Evolutionary conservation across 352 stramenopile species (phyloP), one percentile per base, ranked within the genome.

Genomic region (Globisporangium okanoganense): DNA sequence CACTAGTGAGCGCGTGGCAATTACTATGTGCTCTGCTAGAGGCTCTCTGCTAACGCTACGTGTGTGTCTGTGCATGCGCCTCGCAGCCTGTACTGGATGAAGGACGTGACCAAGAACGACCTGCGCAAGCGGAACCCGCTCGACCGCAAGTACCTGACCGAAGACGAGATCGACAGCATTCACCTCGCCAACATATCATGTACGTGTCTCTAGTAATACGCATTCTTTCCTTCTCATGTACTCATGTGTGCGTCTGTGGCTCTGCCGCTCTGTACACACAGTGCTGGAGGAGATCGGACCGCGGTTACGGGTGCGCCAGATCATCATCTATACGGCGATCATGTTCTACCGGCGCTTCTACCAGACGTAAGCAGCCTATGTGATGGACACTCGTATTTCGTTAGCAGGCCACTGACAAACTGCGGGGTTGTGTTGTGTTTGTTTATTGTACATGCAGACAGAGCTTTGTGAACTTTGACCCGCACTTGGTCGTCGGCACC

Each of bases 321-420:
- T 94, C 66, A 93, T 96, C 72, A 96, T 96, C 72, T 94, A 92
- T 78, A 94, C 87, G 8, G 87, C 87, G 16, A 91, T 96, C 65
- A 82, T 96, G 57, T 92, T 96, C 67, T 96, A 96, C 55, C 82
- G 85, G 16, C 83, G 87, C n/a, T 96, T 96, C 67, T 96, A 94
- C 53, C 84, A 93, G 44, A 91, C 79, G 87, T 94, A 82, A 20
- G 70, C 44, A 20, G 20, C 14, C 14, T n/a, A 5, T 59, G 49
- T 29, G 4, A 24, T 65, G 5, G 14, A 59, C 10, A 4, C 24
- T 12, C 14, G 7, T 4, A 5, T 2, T 13, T 27, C 5, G 31
- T 27, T 38, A 9, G 16, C 33, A 4, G 24, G 29, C 48, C 1
- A 47, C 18, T 7, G 24, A 35, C n/a, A 5, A 41, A n/a, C n/a